These are phyloP conservation scores for Crepidotus variabilis DNA, from an alignment of 768 basidiomycete genomes.

Conservation along the genomic window DNA sequence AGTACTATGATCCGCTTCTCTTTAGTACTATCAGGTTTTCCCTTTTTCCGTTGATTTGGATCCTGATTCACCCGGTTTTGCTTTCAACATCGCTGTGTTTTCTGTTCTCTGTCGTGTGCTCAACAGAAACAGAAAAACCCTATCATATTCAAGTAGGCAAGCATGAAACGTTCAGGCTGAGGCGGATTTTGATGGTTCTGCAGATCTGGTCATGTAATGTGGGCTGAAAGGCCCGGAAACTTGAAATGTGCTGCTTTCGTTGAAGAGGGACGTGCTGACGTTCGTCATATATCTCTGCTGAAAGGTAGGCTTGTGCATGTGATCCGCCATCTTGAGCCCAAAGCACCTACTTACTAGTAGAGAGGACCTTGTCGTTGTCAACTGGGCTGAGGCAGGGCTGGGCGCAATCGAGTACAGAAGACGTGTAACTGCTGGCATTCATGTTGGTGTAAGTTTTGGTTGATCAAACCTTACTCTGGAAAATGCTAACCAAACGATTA, in stretches of 20 bases:
- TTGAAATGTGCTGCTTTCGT: neutral
- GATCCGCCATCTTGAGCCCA: neutral
- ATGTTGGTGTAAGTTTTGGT: no score
- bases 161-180: no score
- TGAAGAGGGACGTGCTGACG: neutral
- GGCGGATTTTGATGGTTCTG: neutral
- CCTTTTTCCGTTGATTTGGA: constrained; percentile 5
- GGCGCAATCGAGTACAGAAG: neutral
- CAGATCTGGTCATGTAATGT: neutral
- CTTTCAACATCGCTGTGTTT: neutral
- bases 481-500: neutral
- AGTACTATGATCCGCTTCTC: neutral
- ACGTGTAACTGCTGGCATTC: neutral
- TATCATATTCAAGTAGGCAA: constrained; percentile 1
- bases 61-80: neutral
- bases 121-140: neutral
- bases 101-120: no score
- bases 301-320: neutral
- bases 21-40: neutral
- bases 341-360: neutral
- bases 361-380: neutral
- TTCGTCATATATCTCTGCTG: neutral
- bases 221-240: neutral
- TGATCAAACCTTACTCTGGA: no score
- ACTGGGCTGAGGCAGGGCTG: neutral